These are phyloP conservation scores for Fragaria nilgerrensis DNA, from an alignment of 306 rosid genomes.

Conservation along the genomic window DNA sequence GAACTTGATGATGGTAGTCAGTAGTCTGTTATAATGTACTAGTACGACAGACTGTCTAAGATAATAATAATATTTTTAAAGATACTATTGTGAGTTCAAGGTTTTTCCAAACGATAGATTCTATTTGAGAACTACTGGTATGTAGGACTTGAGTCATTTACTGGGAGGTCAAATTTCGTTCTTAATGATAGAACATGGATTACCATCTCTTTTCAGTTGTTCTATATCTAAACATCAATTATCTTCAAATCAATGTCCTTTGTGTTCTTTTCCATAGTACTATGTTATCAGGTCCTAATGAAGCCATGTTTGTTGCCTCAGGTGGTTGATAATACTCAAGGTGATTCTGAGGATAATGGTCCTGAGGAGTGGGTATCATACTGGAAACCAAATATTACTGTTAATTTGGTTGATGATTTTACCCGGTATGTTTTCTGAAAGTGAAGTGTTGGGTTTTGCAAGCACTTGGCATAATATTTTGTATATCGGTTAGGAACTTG, in stretches of 20 bases:
- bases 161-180: not conserved
- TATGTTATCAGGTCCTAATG: slow-evolving; percentile 26
- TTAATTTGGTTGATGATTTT: slow-evolving; percentile 92
- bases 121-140: too few species aligned
- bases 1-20: not conserved
- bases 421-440: slow-evolving; percentile 52
- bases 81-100: too few species aligned
- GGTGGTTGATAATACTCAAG: slow-evolving; percentile 62
- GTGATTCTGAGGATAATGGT: slow-evolving; percentile 55
- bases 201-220: not conserved
- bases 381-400: slow-evolving; percentile 88
- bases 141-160: not conserved
- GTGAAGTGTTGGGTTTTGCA: not conserved
- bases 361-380: slow-evolving; percentile 81
- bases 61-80: too few species aligned
- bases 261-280: not conserved
- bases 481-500: not conserved
- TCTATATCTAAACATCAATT: not conserved
- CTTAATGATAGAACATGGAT: not conserved
- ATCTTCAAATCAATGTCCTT: not conserved
- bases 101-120: too few species aligned
- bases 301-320: slow-evolving; percentile 35
- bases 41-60: not conserved
- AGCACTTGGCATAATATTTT: not conserved
- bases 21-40: not conserved